phyloP scores from a whole-genome alignment of 2,329 filamentous ascomycete genomes.

The Diaporthe ilicicola region DNA sequence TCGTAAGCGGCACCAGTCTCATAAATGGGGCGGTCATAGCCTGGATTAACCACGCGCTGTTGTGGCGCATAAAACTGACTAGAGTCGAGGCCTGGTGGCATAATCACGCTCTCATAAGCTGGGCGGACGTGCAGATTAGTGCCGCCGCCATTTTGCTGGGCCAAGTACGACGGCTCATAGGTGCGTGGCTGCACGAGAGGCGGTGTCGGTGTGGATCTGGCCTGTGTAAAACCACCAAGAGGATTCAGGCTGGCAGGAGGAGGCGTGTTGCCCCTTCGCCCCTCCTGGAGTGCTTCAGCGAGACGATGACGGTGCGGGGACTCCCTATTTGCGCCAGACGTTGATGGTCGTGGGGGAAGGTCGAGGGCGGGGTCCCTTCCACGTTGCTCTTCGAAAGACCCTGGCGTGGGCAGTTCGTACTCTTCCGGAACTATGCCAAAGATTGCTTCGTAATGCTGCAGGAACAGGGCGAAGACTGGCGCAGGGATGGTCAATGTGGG shows the following conservation, averaged over 20 bases:
- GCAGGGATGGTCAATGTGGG: conserved; percentile 96
- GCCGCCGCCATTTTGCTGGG: conserved; percentile 44
- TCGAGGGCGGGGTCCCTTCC: conserved; percentile 31
- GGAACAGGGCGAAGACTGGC: conserved; percentile 90
- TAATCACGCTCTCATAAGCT: conserved; percentile 54
- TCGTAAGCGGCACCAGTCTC: conserved; percentile 44
- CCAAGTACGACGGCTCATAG: conserved; percentile 55
- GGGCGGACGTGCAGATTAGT: conserved; percentile 47
- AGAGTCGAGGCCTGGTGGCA: conserved; percentile 47
- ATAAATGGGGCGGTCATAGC: conserved; percentile 49
- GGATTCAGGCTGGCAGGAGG: conserved; percentile 44
- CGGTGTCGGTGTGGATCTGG: conserved; percentile 54
- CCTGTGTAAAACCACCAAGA: conserved; percentile 40
- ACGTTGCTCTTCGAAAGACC: conserved; percentile 44
- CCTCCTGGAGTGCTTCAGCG: conserved; percentile 49
- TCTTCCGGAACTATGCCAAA: conserved; percentile 78
- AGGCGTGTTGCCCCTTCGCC: conserved; percentile 56
- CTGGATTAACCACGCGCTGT: conserved; percentile 39
- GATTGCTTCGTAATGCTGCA: conserved; percentile 88
- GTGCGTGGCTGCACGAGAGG: conserved; percentile 47
- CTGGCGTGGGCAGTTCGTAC: conserved; percentile 63
- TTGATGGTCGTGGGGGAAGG: conserved; percentile 55
- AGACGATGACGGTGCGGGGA: conserved; percentile 62
- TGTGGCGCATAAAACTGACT: conserved; percentile 40
- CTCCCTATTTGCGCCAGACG: conserved; percentile 51